Percentiles rank a stretch among this genome's conserved stretches.
Evolutionary conservation across 805 yeast genomes (phyloP).

Genomic region (Lipomyces japonicus): DNA sequence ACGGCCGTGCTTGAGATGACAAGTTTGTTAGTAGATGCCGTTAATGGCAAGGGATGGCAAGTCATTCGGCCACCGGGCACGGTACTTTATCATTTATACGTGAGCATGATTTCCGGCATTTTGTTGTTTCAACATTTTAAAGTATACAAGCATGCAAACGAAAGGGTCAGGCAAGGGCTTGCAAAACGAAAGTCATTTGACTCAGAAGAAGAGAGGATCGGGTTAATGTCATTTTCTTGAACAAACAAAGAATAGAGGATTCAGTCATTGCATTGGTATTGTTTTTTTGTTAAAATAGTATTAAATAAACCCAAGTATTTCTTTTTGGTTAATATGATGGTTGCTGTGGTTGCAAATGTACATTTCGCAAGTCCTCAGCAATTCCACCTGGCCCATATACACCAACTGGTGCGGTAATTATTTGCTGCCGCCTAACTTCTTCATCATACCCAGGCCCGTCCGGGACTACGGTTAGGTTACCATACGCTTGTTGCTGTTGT

Average conservation of each 20-base stretch:
- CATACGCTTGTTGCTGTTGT: background rate
- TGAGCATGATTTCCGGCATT: background rate
- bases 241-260: background rate
- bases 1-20: background rate
- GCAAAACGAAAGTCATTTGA: slow-evolving; percentile 2
- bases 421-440: background rate
- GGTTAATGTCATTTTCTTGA: background rate
- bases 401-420: slow-evolving; percentile 2
- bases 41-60: background rate
- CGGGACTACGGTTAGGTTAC: too few relatives aligned
- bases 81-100: background rate
- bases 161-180: background rate
- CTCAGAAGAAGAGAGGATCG: background rate
- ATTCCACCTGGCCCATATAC: slow-evolving; percentile 5
- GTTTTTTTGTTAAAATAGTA: background rate
- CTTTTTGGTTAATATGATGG: background rate
- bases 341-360: background rate
- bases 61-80: slow-evolving; percentile 4
- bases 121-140: background rate
- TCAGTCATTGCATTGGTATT: background rate
- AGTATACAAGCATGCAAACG: slow-evolving; percentile 2
- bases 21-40: background rate
- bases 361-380: slow-evolving; percentile 1
- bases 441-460: background rate
- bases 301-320: too few relatives aligned